These are phyloP conservation scores for Thelonectria discophora DNA, from an alignment of 2,329 filamentous ascomycete species.

Conservation along the genomic window DNA sequence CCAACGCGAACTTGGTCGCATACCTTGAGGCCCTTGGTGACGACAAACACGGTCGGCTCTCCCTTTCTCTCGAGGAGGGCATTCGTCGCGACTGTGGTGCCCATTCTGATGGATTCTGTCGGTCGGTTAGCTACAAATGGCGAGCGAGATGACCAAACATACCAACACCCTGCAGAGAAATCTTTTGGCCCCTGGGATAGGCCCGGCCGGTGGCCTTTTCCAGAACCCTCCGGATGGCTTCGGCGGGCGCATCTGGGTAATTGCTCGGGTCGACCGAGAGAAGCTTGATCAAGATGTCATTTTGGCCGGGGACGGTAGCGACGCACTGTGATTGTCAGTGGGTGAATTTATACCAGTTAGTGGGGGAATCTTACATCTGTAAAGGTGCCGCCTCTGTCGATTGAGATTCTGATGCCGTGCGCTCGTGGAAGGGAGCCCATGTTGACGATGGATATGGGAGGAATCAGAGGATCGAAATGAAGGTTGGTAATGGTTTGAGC, in stretches of 20 bases:
- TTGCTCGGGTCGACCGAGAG: constrained; percentile 89
- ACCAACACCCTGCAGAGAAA: constrained; percentile 48
- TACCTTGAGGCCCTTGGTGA: constrained; percentile 78
- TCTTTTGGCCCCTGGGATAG: constrained; percentile 77
- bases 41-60: constrained; percentile 84
- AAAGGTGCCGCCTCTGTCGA: constrained; percentile 84
- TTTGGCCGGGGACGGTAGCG: constrained; percentile 75
- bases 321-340: constrained; percentile 62
- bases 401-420: constrained; percentile 76
- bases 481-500: not conserved
- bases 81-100: constrained; percentile 92
- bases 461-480: not conserved
- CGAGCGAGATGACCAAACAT: not conserved
- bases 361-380: constrained; percentile 63
- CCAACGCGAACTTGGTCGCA: not conserved
- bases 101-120: constrained; percentile 94
- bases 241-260: constrained; percentile 87
- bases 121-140: constrained; percentile 61
- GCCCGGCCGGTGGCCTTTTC: constrained; percentile 76
- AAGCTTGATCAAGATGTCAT: constrained; percentile 84
- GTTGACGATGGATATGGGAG: not conserved
- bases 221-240: constrained; percentile 88
- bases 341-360: not conserved
- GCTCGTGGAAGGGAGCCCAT: constrained; percentile 24
- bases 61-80: constrained; percentile 89